These are phyloP conservation scores for Boletus mariae DNA, from an alignment of 1,284 basidiomycete genomes.

Conservation along the genomic window DNA sequence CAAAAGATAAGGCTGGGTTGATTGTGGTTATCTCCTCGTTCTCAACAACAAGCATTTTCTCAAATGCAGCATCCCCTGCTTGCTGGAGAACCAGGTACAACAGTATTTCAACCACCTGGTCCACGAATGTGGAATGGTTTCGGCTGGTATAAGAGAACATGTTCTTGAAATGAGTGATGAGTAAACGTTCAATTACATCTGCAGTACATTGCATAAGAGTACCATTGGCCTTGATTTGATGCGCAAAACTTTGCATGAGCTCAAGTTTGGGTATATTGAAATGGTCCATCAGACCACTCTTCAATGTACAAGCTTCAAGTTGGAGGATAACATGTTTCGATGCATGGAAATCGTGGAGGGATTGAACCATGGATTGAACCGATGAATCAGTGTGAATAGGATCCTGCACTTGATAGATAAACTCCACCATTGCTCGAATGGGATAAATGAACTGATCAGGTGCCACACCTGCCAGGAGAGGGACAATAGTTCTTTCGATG, in stretches of 20 bases:
- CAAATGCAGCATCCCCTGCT: neutral
- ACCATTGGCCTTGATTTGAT: neutral
- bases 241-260: neutral
- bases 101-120: neutral
- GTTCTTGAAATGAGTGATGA: conserved; percentile 1
- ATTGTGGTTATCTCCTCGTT: neutral
- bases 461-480: neutral
- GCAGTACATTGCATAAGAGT: conserved; percentile 7
- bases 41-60: neutral
- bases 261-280: conserved; percentile 12
- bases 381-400: conserved; percentile 1
- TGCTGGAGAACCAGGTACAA: no score
- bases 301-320: neutral
- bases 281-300: neutral
- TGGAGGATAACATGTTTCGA: neutral
- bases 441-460: neutral
- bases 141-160: neutral
- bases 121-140: neutral
- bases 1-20: neutral
- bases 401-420: conserved; percentile 7
- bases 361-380: neutral
- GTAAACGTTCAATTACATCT: conserved; percentile 1
- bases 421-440: conserved; percentile 2
- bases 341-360: neutral
- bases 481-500: conserved; percentile 4